These are phyloP conservation scores for Plasmodium knowlesi DNA, from an alignment of 169 alveolate genomes.

Conservation along the genomic window DNA sequence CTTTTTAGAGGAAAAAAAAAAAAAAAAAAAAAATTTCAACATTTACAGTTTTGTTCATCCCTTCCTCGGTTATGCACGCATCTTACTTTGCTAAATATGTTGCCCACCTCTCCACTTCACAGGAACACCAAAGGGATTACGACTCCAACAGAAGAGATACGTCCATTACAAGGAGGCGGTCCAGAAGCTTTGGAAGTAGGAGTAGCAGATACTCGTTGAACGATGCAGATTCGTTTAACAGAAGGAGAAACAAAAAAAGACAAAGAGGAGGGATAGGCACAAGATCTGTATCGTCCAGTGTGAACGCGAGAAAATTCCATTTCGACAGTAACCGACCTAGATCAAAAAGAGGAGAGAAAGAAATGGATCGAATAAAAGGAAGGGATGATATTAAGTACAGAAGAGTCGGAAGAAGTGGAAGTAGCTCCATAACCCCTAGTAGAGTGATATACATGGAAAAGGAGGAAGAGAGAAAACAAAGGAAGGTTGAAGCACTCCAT, in stretches of 20 bases:
- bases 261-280: constrained; percentile 26
- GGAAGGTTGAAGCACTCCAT: not conserved
- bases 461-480: constrained; percentile 3
- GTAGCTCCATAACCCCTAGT: constrained; percentile 36
- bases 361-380: not conserved
- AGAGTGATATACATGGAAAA: constrained; percentile 42
- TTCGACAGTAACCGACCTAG: constrained; percentile 24
- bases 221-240: constrained; percentile 3
- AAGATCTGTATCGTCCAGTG: constrained; percentile 33
- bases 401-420: constrained; percentile 16
- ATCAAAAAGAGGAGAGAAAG: constrained; percentile 6
- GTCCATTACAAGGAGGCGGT: constrained; percentile 14
- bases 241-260: constrained; percentile 16
- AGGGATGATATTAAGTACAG: constrained; percentile 1
- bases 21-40: not conserved
- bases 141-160: constrained; percentile 11
- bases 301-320: constrained; percentile 21
- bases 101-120: not conserved
- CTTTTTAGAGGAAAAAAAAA: not conserved
- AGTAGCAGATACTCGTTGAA: constrained; percentile 13
- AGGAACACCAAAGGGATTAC: constrained; percentile 14
- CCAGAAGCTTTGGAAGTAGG: constrained; percentile 22
- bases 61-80: not conserved
- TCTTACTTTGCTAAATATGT: not conserved
- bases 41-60: not conserved